These are phyloP conservation scores for Ogataea nitratoaversa DNA, from an alignment of 805 yeast genomes.

Conservation along the genomic window DNA sequence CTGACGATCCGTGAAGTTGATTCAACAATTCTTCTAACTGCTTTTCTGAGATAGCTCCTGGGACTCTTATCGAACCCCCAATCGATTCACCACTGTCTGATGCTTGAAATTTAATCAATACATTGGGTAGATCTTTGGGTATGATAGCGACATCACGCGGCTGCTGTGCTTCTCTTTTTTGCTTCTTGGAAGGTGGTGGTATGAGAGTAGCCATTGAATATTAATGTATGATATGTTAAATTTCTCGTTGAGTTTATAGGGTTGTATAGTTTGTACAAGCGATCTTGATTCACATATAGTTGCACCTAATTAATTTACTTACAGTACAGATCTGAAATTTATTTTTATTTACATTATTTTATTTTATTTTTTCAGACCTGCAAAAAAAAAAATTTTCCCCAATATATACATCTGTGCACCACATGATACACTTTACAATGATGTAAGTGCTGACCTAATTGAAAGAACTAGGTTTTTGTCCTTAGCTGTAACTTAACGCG, in stretches of 20 bases:
- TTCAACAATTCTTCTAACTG: conserved; percentile 88
- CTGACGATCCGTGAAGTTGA: conserved; percentile 63
- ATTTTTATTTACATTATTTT: no score
- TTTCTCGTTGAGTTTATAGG: no score
- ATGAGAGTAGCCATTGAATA: conserved; percentile 77
- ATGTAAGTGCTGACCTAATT: neutral
- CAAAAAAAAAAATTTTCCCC: neutral
- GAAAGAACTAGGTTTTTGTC: no score
- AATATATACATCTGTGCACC: neutral
- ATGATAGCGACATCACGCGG: conserved; percentile 69
- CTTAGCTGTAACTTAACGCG: no score
- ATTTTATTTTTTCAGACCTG: neutral
- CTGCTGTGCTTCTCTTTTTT: conserved; percentile 76
- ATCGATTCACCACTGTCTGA: conserved; percentile 85
- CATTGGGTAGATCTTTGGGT: conserved; percentile 82
- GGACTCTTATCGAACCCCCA: conserved; percentile 86
- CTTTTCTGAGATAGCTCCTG: conserved; percentile 78
- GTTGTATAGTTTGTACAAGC: no score
- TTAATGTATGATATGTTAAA: neutral
- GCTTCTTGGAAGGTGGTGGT: conserved; percentile 92
- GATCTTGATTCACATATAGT: no score
- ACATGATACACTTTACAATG: neutral
- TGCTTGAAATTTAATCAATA: conserved; percentile 84
- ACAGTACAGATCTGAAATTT: no score
- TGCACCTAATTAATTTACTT: no score